Evolutionary conservation across 2,329 filamentous ascomycete species (phyloP), one percentile per base, ranked within the genome.

Genomic region (Chaetomium sp.): DNA sequence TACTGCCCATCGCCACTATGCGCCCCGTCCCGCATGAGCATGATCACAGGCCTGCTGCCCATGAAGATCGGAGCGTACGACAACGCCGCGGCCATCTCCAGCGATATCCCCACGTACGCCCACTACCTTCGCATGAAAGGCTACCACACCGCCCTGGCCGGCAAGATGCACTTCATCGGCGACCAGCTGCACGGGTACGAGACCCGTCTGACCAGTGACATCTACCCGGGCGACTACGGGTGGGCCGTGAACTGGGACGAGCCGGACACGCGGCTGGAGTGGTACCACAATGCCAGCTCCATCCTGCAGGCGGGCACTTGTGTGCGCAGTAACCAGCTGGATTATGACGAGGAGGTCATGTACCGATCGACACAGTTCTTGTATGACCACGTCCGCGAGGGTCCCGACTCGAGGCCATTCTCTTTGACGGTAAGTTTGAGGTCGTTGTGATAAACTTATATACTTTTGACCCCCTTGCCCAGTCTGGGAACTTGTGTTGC

Each of bases 101-200:
- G 89, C 54, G 90, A 95, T 64, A 82, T 89, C 35, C 91, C 91
- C 11, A 96, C 91, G 1, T 96, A 95, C 68, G 90, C 91, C 7
- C 91, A 96, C 71, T 96, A 96, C 72, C 77, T 96, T 53, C 87
- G 91, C 49, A 79, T 82, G 43, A 84, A 86, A 65, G 90, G 89
- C 52, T 96, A 96, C 67, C 89, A 96, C 72, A 96, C 91, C 10
- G 88, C 87, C 5, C 77, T 96, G 64, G 90, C 91, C 5, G 91
- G 91, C 60, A 96, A 96, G 79, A 96, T 96, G 91, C 91, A 96
- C 73, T 96, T 96, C 69, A 88, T 95, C 53, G 91, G 91, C 37
- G 91, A 96, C 69, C 91, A 96, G 74, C 79, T 96, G 57, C 91
- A 96, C 69, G 91, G 91, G 35, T 96, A 95, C 67, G 91, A 96